A percentile compares a stretch with the other conserved stretches of the same genome.
Evolutionary conservation across 257 asterid species (phyloP).

Genomic region (Nicotiana otophora): DNA sequence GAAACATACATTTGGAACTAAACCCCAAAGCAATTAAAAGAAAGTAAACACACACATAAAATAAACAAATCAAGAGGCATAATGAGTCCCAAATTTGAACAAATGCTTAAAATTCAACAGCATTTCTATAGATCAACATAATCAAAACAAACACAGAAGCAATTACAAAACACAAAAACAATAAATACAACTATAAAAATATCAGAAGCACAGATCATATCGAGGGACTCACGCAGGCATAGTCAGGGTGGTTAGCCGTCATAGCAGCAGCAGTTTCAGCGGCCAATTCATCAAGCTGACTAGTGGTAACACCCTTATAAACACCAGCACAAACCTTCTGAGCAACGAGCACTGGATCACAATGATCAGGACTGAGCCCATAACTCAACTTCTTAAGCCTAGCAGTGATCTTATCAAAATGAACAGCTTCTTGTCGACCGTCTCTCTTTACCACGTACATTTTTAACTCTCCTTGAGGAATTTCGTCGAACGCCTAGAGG

Average conservation of each 20-base stretch:
- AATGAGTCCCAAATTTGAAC: not conserved
- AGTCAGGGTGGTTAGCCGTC: constrained; percentile 96
- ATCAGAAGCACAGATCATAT: not conserved
- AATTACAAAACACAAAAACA: not conserved
- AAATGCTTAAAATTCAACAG: not conserved
- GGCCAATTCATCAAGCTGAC: constrained; percentile 94
- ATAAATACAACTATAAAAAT: not conserved
- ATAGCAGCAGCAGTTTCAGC: constrained; percentile 96
- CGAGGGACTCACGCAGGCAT: constrained; percentile 66
- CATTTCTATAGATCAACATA: not conserved
- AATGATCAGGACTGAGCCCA: constrained; percentile 84
- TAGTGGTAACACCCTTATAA: constrained; percentile 85
- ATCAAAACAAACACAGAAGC: not conserved
- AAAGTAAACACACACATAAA: not conserved
- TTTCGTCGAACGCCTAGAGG: constrained; percentile 12
- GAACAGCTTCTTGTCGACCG: constrained; percentile 86
- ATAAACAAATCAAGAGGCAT: not conserved
- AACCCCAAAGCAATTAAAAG: not conserved
- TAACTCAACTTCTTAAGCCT: constrained; percentile 84
- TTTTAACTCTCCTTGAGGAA: constrained; percentile 15
- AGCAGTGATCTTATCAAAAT: constrained; percentile 93
- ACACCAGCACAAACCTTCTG: constrained; percentile 97
- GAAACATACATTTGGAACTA: not conserved
- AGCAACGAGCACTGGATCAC: constrained; percentile 84
- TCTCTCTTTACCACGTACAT: constrained; percentile 98